These are phyloP conservation scores for Hypoxylon sp. DNA, from an alignment of 2,329 filamentous ascomycete genomes.

Conservation along the genomic window DNA sequence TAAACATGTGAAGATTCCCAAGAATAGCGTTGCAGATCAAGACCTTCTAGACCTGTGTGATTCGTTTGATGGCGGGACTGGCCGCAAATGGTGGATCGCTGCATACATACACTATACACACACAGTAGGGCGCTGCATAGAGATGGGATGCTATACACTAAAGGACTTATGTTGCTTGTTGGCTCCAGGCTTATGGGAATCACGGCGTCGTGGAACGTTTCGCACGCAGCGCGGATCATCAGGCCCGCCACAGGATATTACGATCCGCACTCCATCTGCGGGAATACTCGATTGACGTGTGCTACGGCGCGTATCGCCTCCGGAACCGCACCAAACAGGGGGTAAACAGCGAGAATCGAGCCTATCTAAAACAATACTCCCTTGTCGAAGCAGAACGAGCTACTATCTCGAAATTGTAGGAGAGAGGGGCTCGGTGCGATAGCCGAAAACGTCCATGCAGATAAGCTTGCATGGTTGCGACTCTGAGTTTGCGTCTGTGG, in stretches of 20 bases:
- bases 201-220: conserved; percentile 41
- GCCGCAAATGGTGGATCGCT: conserved; percentile 28
- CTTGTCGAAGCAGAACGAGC: conserved; percentile 21
- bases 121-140: conserved; percentile 19
- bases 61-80: conserved; percentile 36
- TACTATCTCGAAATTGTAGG: conserved; percentile 15
- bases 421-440: conserved; percentile 33
- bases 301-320: conserved; percentile 24
- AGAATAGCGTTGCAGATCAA: conserved; percentile 29
- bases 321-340: conserved; percentile 38
- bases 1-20: conserved; percentile 41
- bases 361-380: conserved; percentile 22
- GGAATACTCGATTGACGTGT: conserved; percentile 27
- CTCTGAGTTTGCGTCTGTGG: conserved; percentile 31
- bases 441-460: conserved; percentile 46
- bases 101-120: conserved; percentile 14
- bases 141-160: conserved; percentile 5
- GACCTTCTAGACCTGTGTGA: conserved; percentile 33
- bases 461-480: conserved; percentile 43
- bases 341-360: conserved; percentile 17
- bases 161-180: conserved; percentile 27
- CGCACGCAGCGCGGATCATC: conserved; percentile 40
- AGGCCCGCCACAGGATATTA: conserved; percentile 32
- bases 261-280: conserved; percentile 28
- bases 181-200: conserved; percentile 29